Evolutionary conservation across 345 rosid species (phyloP).

Genomic region (Melastoma malabathricum): DNA sequence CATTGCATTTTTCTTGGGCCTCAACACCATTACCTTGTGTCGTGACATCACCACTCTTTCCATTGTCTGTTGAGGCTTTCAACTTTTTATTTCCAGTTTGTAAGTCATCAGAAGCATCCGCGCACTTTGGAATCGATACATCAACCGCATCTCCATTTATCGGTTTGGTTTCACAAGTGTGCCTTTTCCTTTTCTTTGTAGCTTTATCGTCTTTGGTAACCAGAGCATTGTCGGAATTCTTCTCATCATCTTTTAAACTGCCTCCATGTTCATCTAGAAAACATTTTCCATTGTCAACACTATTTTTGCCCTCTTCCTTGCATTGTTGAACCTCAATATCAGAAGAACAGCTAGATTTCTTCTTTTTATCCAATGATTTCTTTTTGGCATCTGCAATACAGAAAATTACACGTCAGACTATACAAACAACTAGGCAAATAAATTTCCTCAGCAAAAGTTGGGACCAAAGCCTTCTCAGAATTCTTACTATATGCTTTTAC

Average conservation of each 20-base stretch:
- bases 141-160: slow-evolving; percentile 20
- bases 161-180: slow-evolving; percentile 17
- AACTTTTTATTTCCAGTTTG: slow-evolving; percentile 3
- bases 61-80: slow-evolving; percentile 9
- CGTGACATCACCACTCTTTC: neutral
- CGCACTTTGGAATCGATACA: slow-evolving; percentile 31
- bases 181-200: slow-evolving; percentile 72
- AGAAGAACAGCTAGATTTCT: slow-evolving; percentile 18
- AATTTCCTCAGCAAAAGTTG: too few relatives aligned
- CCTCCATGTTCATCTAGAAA: slow-evolving; percentile 6
- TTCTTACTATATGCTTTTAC: too few relatives aligned
- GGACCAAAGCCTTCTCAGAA: too few relatives aligned
- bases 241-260: slow-evolving; percentile 7
- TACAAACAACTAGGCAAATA: too few relatives aligned
- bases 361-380: slow-evolving; percentile 36
- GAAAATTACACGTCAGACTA: slow-evolving; percentile 7
- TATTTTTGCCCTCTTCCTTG: slow-evolving; percentile 6
- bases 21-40: too few relatives aligned
- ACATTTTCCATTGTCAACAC: neutral
- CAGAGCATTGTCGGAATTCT: slow-evolving; percentile 9
- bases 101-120: slow-evolving; percentile 12
- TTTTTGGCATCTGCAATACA: slow-evolving; percentile 14
- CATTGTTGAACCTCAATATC: slow-evolving; percentile 10
- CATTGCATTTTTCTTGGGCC: neutral
- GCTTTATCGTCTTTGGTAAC: slow-evolving; percentile 15